Base-by-base conservation (phyloP, 352 stramenopile genomes). In the Pythium inflatum region DNA sequence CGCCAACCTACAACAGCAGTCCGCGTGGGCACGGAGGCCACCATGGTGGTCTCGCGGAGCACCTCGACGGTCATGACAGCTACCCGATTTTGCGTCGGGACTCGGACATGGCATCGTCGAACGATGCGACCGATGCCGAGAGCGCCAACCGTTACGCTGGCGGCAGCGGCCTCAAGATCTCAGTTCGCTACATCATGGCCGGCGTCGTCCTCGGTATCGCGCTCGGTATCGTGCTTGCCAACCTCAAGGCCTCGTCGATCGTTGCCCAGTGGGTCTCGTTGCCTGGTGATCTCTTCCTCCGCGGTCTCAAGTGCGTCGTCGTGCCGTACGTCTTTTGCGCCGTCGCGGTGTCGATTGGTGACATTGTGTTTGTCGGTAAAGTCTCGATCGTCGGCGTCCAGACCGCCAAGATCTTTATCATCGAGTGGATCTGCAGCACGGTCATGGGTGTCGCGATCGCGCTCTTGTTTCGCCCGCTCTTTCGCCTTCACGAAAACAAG, bases 311-410 rank as follows among this genome's bases (percentile, higher is more conserved):
- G 68, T 82, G 83, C 30, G 71, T 95, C 6, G 85, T 93, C n/a
- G 65, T 95, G 14, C 88, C 88, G 22, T 89, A 93, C 60, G 85
- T 93, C 2, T 95, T 95, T 74, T 93, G 83, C 57, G 85, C 83
- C 0, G 85, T 95, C 16, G 82, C 86, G 0, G 83, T 95, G 11
- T 85, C 85, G 25, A 85, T 93, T 14, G 83, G 82, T 0, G 88
- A 93, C 65, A 88, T 92, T 34, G 77, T 95, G 36, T 88, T 85
- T 40, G 80, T 92, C 3, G 85, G 85, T 40, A 92, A 92, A 67
- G 78, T 90, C 0, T 90, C 81, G 3, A 73, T 91, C 22, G 73
- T 95, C 18, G 85, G 83, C 11, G 56, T 82, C 8, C 80, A 91
- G 64, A 95, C 88, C 12, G 62, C 90, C 34, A 75, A 76, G 38